Evolutionary conservation across 768 basidiomycete species (phyloP).

Genomic region (Trametopsis cervina): DNA sequence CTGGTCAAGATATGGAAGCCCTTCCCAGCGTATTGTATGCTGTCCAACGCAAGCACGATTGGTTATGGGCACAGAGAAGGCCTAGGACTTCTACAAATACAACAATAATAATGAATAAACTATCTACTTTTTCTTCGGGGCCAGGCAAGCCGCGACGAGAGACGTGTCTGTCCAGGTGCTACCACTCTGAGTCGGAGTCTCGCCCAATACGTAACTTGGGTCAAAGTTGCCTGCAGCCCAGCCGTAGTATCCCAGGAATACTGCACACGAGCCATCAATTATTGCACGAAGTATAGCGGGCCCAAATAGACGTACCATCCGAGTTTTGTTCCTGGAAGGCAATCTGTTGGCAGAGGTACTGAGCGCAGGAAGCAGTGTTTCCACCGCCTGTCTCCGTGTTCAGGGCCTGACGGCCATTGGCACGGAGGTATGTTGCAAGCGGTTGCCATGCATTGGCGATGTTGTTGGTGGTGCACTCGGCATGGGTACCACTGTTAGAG

Average conservation of each 20-base stretch:
- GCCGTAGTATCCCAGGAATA: slow-evolving; percentile 48
- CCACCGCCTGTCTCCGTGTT: slow-evolving; percentile 60
- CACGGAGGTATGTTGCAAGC: slow-evolving; percentile 42
- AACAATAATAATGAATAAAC: too few relatives aligned
- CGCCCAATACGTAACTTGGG: slow-evolving; percentile 26
- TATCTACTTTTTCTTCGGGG: too few relatives aligned
- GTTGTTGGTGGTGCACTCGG: slow-evolving; percentile 49
- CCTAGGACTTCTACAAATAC: too few relatives aligned
- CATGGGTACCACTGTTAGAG: slow-evolving; percentile 28
- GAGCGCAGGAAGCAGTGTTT: slow-evolving; percentile 39
- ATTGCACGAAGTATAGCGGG: background rate
- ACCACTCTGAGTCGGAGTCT: slow-evolving; percentile 24
- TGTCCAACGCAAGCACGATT: too few relatives aligned
- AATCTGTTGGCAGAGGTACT: slow-evolving; percentile 39
- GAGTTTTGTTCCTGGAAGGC: slow-evolving; percentile 40
- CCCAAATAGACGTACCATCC: slow-evolving; percentile 33
- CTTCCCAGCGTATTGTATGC: too few relatives aligned
- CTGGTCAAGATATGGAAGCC: too few relatives aligned
- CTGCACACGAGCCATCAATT: slow-evolving; percentile 19
- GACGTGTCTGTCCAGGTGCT: slow-evolving; percentile 34
- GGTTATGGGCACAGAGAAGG: too few relatives aligned
- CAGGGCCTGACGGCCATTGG: slow-evolving; percentile 45
- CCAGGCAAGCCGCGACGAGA: slow-evolving; percentile 22
- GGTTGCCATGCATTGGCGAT: slow-evolving; percentile 39
- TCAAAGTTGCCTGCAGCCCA: slow-evolving; percentile 52